phyloP scores from a whole-genome alignment of 2,329 filamentous ascomycete species.

The Metarhizium anisopliae region DNA sequence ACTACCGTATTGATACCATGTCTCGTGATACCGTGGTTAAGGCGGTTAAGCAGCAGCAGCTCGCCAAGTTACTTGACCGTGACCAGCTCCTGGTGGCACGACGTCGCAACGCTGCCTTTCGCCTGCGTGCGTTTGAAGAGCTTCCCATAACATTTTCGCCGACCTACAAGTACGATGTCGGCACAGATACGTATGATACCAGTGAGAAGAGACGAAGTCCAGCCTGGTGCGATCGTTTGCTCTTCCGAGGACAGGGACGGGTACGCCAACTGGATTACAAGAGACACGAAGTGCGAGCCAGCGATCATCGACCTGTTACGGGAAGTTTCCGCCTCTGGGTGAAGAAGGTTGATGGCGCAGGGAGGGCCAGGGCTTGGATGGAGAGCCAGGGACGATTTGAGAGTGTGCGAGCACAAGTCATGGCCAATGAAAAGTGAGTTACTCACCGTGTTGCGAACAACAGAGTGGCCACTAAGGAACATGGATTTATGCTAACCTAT shows the following conservation, averaged over 20 bases:
- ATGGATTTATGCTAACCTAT: conserved; percentile 7
- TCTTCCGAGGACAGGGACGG: conserved; percentile 75
- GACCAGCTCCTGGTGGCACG: conserved; percentile 87
- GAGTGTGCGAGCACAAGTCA: conserved; percentile 58
- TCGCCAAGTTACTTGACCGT: conserved; percentile 78
- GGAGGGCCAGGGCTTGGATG: conserved; percentile 59
- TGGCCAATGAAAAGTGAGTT: conserved; percentile 69
- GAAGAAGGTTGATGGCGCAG: conserved; percentile 67
- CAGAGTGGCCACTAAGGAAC: neutral
- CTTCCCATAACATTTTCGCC: conserved; percentile 84
- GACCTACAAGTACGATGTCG: conserved; percentile 98
- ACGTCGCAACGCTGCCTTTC: conserved; percentile 82
- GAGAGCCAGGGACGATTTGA: conserved; percentile 68
- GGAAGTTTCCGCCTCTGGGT: conserved; percentile 74
- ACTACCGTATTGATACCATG: conserved; percentile 98
- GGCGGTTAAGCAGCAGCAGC: conserved; percentile 71
- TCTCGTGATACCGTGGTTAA: conserved; percentile 86
- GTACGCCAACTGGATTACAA: conserved; percentile 84
- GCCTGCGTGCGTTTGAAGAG: conserved; percentile 84
- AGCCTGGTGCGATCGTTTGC: conserved; percentile 89
- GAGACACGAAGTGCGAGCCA: conserved; percentile 81
- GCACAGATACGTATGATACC: conserved; percentile 86
- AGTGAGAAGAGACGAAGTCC: conserved; percentile 91
- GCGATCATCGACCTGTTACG: conserved; percentile 88
- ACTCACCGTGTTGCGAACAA: neutral